Percentiles rank a stretch among this genome's conserved stretches.
Evolutionary conservation across 257 asterid genomes (phyloP).

Genomic region (Misopates orontium): DNA sequence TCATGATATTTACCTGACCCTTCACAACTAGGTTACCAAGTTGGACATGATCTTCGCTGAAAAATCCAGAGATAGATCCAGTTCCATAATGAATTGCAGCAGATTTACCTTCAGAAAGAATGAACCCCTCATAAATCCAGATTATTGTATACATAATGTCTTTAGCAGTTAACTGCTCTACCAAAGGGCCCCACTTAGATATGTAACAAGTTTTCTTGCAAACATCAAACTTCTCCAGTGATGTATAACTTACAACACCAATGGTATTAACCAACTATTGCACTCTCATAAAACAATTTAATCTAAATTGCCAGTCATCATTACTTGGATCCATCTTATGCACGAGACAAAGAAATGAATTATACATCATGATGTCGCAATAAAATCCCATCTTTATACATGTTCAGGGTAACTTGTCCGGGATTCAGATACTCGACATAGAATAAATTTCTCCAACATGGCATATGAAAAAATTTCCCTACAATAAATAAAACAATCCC

Average conservation of each 20-base stretch:
- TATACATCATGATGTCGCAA: not conserved
- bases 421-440: constrained; percentile 2
- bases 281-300: too few species aligned
- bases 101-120: constrained; percentile 63
- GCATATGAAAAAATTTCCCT: not conserved
- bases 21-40: constrained; percentile 67
- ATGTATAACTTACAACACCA: not conserved
- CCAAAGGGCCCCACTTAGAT: constrained; percentile 3
- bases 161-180: not conserved
- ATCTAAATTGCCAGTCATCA: not conserved
- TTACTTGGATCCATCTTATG: not conserved
- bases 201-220: constrained; percentile 3
- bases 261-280: not conserved
- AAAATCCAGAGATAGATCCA: constrained; percentile 90
- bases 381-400: not conserved
- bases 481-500: constrained; percentile 6
- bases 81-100: constrained; percentile 86
- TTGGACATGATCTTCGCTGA: constrained; percentile 67
- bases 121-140: constrained; percentile 4
- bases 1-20: constrained; percentile 55
- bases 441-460: not conserved
- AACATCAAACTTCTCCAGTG: too few species aligned
- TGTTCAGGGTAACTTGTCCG: not conserved
- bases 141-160: not conserved
- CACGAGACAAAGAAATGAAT: not conserved